phyloP scores from a whole-genome alignment of 202 grass and related monocot genomes.

The Cymbopogon flexuosus region DNA sequence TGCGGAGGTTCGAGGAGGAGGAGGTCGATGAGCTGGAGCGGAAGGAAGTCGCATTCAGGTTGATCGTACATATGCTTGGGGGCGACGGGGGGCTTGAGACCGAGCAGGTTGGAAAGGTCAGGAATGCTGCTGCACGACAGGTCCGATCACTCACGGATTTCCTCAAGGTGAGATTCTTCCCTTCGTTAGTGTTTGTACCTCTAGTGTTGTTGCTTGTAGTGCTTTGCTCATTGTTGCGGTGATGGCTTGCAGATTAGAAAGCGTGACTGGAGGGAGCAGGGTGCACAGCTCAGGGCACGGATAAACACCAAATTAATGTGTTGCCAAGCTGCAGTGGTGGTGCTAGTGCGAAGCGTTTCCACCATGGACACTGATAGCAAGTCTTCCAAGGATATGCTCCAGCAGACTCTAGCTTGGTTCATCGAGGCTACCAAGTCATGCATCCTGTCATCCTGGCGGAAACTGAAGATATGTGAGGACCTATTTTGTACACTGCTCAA shows the following conservation, averaged over 20 bases:
- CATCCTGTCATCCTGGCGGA: conserved; percentile 92
- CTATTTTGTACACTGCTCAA: conserved; percentile 77
- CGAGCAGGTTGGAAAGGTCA: conserved; percentile 57
- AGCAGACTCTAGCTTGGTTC: conserved; percentile 79
- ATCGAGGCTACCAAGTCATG: conserved; percentile 87
- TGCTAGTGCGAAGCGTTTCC: conserved; percentile 62
- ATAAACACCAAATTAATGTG: conserved; percentile 90
- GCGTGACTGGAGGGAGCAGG: conserved; percentile 94
- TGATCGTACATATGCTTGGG: conserved; percentile 70
- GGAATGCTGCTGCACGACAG: conserved; percentile 68
- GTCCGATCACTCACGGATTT: conserved; percentile 87
- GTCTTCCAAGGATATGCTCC: conserved; percentile 84
- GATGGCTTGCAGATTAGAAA: conserved; percentile 72
- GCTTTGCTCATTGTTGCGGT: conserved; percentile 21
- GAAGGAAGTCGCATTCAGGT: conserved; percentile 81
- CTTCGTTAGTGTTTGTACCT: background rate
- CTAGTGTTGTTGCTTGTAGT: background rate
- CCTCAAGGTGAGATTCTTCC: conserved; percentile 66
- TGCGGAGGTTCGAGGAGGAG: conserved; percentile 77
- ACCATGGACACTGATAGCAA: conserved; percentile 64
- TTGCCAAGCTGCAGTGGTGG: conserved; percentile 79
- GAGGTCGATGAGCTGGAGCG: conserved; percentile 58
- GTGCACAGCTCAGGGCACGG: conserved; percentile 72
- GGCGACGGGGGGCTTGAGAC: conserved; percentile 41
- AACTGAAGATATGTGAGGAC: conserved; percentile 83